phyloP scores from a whole-genome alignment of 1,139 yeast genomes.

The Debaryomycetaceae sp. region DNA sequence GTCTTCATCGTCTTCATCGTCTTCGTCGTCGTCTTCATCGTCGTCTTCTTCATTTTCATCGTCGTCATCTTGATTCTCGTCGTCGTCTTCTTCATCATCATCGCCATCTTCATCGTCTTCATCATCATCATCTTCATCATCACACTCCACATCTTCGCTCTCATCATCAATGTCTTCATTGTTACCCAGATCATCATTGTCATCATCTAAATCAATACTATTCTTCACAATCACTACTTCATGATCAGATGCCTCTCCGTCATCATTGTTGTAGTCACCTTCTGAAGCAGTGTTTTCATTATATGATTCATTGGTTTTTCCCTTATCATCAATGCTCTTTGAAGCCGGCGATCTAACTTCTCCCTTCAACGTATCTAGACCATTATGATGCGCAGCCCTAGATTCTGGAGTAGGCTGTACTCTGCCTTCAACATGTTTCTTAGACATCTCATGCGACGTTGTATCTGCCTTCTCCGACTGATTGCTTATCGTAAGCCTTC shows the following conservation, averaged over 20 bases:
- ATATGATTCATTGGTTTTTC: too few relatives aligned
- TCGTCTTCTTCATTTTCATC: constrained; percentile 14
- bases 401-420: too few relatives aligned
- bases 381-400: too few relatives aligned
- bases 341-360: too few relatives aligned
- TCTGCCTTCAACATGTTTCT: too few relatives aligned
- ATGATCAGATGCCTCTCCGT: background rate
- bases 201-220: too few relatives aligned
- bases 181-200: constrained; percentile 6
- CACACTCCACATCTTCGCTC: constrained; percentile 13
- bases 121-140: constrained; percentile 14
- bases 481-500: constrained; percentile 15
- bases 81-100: constrained; percentile 14
- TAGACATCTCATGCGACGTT: too few relatives aligned
- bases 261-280: constrained; percentile 5
- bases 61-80: constrained; percentile 15
- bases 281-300: constrained; percentile 1
- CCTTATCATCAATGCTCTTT: too few relatives aligned
- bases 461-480: constrained; percentile 5
- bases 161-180: constrained; percentile 8
- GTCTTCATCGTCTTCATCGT: constrained; percentile 10
- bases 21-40: constrained; percentile 16
- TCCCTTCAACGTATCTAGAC: too few relatives aligned
- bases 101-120: constrained; percentile 16
- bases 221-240: too few relatives aligned